Conservation (phyloP, 352 stramenopile genomes). For the Phytophthora crassamura region DNA sequence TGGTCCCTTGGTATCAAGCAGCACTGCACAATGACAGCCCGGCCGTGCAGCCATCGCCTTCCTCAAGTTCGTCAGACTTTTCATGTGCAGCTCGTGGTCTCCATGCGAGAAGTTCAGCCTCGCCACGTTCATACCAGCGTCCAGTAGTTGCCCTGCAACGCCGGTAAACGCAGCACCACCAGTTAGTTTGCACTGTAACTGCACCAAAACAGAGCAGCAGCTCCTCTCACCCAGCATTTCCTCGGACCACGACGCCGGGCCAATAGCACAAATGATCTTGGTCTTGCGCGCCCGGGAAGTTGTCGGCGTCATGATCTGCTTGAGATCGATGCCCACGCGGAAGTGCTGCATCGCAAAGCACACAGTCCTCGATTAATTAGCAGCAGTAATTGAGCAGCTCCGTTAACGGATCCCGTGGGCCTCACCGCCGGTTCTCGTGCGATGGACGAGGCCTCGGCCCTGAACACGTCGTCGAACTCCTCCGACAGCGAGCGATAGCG, state of each 20-base stretch:
- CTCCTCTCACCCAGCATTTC: conserved; percentile 90
- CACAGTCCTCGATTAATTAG: conserved; percentile 6
- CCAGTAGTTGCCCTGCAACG: conserved; percentile 63
- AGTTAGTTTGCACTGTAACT: conserved; percentile 1
- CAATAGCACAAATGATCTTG: conserved; percentile 99
- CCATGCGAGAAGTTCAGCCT: conserved; percentile 99
- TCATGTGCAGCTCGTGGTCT: conserved; percentile 94
- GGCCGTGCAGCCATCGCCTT: conserved; percentile 72
- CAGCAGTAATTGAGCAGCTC: conserved; percentile 12
- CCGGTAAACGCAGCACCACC: conserved; percentile 1
- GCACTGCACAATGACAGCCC: conserved; percentile 88
- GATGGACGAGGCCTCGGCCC: conserved; percentile 41
- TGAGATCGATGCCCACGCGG: conserved; percentile 69
- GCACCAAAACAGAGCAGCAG: neutral
- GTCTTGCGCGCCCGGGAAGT: conserved; percentile 85
- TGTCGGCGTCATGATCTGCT: conserved; percentile 76
- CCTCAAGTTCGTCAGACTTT: conserved; percentile 91
- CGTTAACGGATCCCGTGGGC: conserved; percentile 10
- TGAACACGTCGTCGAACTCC: conserved; percentile 59
- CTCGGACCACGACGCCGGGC: conserved; percentile 96
- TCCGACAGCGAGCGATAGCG: conserved; percentile 68
- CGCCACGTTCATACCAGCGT: conserved; percentile 97
- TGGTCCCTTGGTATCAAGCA: conserved; percentile 98
- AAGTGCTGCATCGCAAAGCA: conserved; percentile 50
- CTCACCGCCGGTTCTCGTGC: conserved; percentile 47